phyloP scores from a whole-genome alignment of 805 yeast genomes.

The Clavispora fructus region DNA sequence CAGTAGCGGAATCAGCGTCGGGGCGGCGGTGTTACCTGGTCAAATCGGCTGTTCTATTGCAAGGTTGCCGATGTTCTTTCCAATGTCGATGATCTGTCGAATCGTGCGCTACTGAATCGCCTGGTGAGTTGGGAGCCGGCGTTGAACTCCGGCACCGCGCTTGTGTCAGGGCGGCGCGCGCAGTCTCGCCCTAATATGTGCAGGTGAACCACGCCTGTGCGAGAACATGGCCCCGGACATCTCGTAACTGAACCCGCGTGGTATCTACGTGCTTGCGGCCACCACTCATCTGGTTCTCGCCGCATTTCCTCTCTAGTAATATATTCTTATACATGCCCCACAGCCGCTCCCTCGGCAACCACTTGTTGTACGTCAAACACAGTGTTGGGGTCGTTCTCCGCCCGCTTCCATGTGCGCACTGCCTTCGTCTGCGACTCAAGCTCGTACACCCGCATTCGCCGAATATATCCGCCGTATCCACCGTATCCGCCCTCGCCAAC shows the following conservation, averaged over 20 bases:
- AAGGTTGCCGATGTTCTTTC: too few species aligned
- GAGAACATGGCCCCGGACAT: too few species aligned
- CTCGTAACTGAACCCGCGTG: too few species aligned
- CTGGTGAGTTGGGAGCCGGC: too few species aligned
- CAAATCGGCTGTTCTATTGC: too few species aligned
- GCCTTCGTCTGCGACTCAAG: constrained; percentile 46
- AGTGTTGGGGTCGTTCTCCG: constrained; percentile 49
- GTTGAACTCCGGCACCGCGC: background rate
- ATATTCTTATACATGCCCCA: background rate
- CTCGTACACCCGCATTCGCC: constrained; percentile 72
- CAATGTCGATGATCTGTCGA: too few species aligned
- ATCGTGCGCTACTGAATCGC: too few species aligned
- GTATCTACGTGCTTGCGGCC: too few species aligned
- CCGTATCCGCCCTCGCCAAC: constrained; percentile 95
- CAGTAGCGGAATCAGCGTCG: too few species aligned
- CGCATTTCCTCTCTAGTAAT: too few species aligned
- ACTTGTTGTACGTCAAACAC: constrained; percentile 47
- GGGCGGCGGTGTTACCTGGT: too few species aligned
- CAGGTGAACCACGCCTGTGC: background rate
- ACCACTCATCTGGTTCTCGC: too few species aligned
- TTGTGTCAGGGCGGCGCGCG: background rate
- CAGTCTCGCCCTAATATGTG: background rate
- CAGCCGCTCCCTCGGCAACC: constrained; percentile 14
- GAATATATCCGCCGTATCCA: constrained; percentile 82
- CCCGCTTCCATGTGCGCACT: constrained; percentile 68